These are phyloP conservation scores for Botryotinia calthae DNA, from an alignment of 2,329 filamentous ascomycete species.

Conservation along the genomic window DNA sequence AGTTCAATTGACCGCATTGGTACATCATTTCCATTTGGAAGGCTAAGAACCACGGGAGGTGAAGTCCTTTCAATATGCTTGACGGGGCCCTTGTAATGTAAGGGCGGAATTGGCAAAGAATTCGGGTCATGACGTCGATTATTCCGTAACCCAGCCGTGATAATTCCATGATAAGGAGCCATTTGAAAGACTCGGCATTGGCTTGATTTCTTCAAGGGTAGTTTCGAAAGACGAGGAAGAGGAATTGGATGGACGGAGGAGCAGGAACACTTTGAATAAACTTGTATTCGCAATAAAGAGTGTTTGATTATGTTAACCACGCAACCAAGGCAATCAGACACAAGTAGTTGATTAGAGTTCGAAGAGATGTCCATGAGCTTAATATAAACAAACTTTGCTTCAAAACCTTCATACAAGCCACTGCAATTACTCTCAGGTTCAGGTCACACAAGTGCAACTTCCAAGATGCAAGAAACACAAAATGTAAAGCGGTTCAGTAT, in stretches of 20 bases:
- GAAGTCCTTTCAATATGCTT: conserved; percentile 6
- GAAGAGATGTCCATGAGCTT: not conserved
- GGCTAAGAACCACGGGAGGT: conserved; percentile 8
- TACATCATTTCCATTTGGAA: conserved; percentile 1
- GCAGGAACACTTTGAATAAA: not conserved
- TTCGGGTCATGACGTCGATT: not conserved
- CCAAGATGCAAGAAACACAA: not conserved
- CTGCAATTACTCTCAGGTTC: not conserved
- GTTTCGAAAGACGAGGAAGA: not conserved
- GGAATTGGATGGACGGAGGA: not conserved
- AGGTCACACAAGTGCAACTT: not conserved
- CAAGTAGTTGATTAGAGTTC: not conserved
- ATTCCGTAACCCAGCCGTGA: conserved; percentile 13
- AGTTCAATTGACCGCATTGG: conserved; percentile 5
- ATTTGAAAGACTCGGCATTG: conserved; percentile 12
- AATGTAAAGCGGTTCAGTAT: not conserved
- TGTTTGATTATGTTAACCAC: not conserved
- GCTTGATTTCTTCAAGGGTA: not conserved
- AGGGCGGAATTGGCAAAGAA: not conserved
- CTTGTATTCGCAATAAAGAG: not conserved
- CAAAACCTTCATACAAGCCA: not conserved
- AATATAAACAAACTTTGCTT: conserved; percentile 2
- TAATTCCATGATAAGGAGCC: conserved; percentile 20
- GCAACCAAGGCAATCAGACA: not conserved
- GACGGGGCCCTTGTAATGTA: not conserved